Conservation (phyloP, 345 rosid genomes). For the Salix brachista region DNA sequence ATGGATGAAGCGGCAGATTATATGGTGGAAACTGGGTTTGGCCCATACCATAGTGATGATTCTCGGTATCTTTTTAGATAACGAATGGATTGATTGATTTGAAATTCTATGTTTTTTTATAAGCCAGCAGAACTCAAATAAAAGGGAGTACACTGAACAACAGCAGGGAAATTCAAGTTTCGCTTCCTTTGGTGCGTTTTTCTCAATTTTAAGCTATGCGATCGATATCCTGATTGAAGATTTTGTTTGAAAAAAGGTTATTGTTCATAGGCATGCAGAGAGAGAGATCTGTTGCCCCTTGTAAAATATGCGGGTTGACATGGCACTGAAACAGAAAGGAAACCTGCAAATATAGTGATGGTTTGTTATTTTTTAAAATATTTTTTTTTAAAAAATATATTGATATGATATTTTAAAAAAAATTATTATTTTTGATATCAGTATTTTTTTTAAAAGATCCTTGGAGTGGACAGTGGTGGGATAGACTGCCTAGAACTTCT, state of each 20-base stretch:
- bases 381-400: too few species aligned
- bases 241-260: not conserved
- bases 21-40: not conserved
- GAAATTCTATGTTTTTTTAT: not conserved
- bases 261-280: not conserved
- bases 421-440: too few species aligned
- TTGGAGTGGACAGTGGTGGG: too few species aligned
- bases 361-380: too few species aligned
- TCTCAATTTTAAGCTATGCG: too few species aligned
- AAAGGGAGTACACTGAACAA: not conserved
- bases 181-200: too few species aligned
- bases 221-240: not conserved
- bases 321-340: not conserved
- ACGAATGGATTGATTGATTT: not conserved
- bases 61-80: not conserved
- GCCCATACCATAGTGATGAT: not conserved
- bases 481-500: too few species aligned
- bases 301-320: not conserved
- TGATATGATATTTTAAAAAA: too few species aligned
- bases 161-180: not conserved
- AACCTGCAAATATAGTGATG: too few species aligned
- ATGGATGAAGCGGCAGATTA: not conserved
- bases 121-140: not conserved
- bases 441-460: too few species aligned
- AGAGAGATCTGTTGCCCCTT: not conserved